Evolutionary conservation across 2,329 filamentous ascomycete species (phyloP), one percentile per base, ranked within the genome.

Genomic region (Talaromyces sp.): DNA sequence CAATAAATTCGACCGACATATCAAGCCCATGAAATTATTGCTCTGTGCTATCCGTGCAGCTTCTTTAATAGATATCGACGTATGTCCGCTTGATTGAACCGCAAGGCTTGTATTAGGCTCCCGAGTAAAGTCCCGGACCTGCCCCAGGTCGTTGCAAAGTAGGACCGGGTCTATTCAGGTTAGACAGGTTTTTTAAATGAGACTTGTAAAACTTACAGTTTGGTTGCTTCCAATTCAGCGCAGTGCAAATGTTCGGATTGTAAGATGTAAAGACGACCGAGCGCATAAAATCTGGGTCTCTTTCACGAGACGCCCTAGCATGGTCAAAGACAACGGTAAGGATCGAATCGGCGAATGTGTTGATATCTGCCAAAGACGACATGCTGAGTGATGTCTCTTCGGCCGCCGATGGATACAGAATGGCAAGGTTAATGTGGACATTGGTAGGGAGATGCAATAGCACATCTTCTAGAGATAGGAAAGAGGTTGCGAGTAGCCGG

Each of bases 161-260:
- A 99, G 90, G 0, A 98, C 91, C 0, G 95, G 95, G 73, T 96
- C 86, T 88, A 47, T 64, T 28, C 67, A 15, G 13, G 13, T 27
- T 19, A 53, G 28, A n/a, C 19, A 13, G 8, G 1, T 39, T 39
- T 39, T 17, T 6, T 25, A 1, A 8, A 22, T 27, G 19, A 51
- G 25, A 15, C 5, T 5, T 39, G n/a, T 17, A 3, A n/a, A 39
- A 77, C 84, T 77, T 73, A 88, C 86, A 99, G 72, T 98, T 99
- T 2, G 95, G 95, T 75, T 99, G 95, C 76, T 99, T 99, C 95
- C 95, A 99, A 77, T 99, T 99, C 69, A 99, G 79, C 5, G 93
- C 93, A 17, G 91, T 96, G 77, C 95, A 99, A 22, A 98, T 85
- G 65, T 88, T 89, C 13, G 91, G 83, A 72, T 96, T 97, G 76